Base-by-base conservation (phyloP, 2,329 filamentous ascomycete genomes). In the Aotearoamyces nothofagi region DNA sequence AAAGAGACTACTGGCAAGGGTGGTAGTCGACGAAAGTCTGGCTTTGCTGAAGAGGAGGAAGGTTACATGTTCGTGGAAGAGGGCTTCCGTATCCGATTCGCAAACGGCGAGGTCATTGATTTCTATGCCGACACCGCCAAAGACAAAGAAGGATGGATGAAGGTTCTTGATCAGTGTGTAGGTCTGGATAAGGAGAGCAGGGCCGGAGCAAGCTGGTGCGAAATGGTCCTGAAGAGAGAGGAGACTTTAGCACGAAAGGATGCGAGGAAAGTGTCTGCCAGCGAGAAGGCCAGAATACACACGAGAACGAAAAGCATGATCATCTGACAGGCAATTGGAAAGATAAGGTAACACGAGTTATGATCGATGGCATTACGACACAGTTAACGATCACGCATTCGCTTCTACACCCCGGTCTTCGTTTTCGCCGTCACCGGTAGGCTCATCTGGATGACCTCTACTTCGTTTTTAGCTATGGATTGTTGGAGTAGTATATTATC, bases 11-110 rank as follows among this genome's bases (percentile, higher is more conserved):
- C 67, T 9, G 78, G 77, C 33, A 80, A 75, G 49, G 69, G 69
- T 38, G 81, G 83, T 32, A 76, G 73, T 42, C 78, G 90, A 24
- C 78, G 90, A 32, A 84, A 92, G 52, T 94, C 86, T 17, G 90
- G 82, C 8, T 98, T 98, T 52, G 86, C 87, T 2, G 90, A 96
- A 54, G 90, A 98, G 40, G 90, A 98, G 56, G 90, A 98, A 51
- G 90, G 90, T 23, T 98, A 98, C 61, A 93, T 94, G 80, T 98
- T 98, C 52, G 87, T 98, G 30, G 90, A 98, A 53, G 90, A 98
- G 52, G 90, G 90, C 3, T 98, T 98, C 76, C 82, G 90, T 22
- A 92, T 98, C 51, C 83, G 87, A 33, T 98, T 98, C 56, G 92
- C 82, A 51, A 98, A 98, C 47, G 90, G 90, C 36, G 90, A 98